phyloP scores from a whole-genome alignment of 305 asterid genomes.

The Salvia sclarea region DNA sequence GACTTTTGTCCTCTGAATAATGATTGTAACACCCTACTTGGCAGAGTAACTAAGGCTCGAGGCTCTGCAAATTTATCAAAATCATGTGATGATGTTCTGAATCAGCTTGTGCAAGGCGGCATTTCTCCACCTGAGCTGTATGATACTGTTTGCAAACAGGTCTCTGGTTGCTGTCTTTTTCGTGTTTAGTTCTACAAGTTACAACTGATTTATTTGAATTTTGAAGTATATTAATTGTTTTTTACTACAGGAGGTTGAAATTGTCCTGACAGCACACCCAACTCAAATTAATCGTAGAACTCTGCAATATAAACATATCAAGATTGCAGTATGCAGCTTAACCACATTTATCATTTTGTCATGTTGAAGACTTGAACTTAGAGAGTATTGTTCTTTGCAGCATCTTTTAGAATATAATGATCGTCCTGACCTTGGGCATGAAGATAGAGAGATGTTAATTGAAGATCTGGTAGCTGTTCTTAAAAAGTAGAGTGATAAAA shows the following conservation, averaged over 20 bases:
- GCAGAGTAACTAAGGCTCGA: conserved; percentile 83
- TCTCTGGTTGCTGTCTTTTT: conserved; percentile 29
- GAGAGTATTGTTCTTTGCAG: conserved; percentile 46
- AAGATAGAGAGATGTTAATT: conserved; percentile 87
- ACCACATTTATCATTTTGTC: neutral
- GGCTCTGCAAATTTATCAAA: conserved; percentile 58
- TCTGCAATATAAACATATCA: conserved; percentile 91
- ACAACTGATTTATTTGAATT: conserved; percentile 2
- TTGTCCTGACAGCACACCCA: conserved; percentile 99
- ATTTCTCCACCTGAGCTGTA: conserved; percentile 83
- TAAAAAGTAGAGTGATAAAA: conserved; percentile 15
- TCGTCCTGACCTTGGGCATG: conserved; percentile 79
- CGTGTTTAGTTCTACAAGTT: conserved; percentile 1
- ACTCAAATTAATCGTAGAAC: conserved; percentile 95
- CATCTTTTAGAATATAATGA: conserved; percentile 91
- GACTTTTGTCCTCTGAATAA: conserved; percentile 10
- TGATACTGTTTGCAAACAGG: conserved; percentile 94
- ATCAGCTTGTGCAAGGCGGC: conserved; percentile 81
- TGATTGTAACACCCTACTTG: conserved; percentile 28
- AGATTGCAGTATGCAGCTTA: conserved; percentile 69
- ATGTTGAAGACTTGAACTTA: conserved; percentile 16
- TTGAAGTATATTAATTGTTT: conserved; percentile 21
- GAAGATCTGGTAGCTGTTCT: conserved; percentile 84
- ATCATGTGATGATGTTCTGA: conserved; percentile 91
- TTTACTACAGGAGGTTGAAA: conserved; percentile 77